Conservation (phyloP, 2,329 filamentous ascomycete species). For the Aspergillus fructus region DNA sequence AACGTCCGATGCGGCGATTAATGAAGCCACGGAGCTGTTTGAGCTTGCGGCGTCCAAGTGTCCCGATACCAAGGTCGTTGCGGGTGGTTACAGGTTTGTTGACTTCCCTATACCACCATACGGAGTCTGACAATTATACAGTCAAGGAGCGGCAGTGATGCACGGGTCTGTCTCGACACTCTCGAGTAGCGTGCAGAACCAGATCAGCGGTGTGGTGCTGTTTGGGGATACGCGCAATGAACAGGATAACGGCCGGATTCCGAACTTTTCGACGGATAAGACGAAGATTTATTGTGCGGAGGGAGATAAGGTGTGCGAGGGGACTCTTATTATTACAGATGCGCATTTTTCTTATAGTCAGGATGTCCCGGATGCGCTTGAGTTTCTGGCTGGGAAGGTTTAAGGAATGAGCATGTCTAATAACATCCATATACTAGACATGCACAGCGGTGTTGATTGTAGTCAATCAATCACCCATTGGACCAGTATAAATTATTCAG, state of each 20-base stretch:
- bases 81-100: constrained; percentile 39
- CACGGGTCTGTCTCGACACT: constrained; percentile 40
- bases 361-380: neutral
- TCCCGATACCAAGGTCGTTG: constrained; percentile 46
- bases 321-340: constrained; percentile 43
- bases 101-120: too few relatives aligned
- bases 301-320: constrained; percentile 51
- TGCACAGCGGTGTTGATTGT: too few relatives aligned
- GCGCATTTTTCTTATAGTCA: constrained; percentile 40
- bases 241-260: constrained; percentile 41
- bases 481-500: neutral
- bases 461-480: neutral
- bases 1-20: constrained; percentile 36
- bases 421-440: too few relatives aligned
- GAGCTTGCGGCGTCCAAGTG: constrained; percentile 45
- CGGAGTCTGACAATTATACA: neutral
- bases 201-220: constrained; percentile 42
- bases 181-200: constrained; percentile 21
- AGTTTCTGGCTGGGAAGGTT: neutral
- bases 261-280: constrained; percentile 42
- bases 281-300: constrained; percentile 48
- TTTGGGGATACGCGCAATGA: constrained; percentile 46
- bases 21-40: constrained; percentile 44
- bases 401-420: too few relatives aligned
- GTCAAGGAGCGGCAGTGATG: constrained; percentile 47